These are phyloP conservation scores for Balakata baccata DNA, from an alignment of 345 rosid species.

Conservation along the genomic window DNA sequence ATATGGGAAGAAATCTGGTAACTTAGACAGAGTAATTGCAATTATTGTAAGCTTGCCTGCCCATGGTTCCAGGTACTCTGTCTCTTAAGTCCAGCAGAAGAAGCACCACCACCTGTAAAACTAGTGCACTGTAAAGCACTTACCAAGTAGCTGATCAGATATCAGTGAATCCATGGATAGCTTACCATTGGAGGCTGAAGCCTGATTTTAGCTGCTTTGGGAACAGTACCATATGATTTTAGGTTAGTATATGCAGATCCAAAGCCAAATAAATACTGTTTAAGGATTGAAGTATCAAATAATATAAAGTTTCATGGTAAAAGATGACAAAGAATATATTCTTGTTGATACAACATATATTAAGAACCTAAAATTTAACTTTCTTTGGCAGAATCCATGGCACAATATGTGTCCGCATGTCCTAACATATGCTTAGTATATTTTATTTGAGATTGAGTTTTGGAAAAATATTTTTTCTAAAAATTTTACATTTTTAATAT, in stretches of 20 bases:
- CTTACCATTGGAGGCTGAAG: slow-evolving; percentile 26
- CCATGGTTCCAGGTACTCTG: slow-evolving; percentile 83
- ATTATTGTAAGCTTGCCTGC: slow-evolving; percentile 37
- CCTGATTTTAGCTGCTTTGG: slow-evolving; percentile 25
- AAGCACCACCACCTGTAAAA: slow-evolving; percentile 44
- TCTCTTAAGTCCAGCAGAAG: slow-evolving; percentile 27
- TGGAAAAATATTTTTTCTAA: too few relatives aligned
- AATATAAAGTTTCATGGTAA: background rate
- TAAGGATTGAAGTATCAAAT: background rate
- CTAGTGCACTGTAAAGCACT: slow-evolving; percentile 7
- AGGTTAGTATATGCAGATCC: slow-evolving; percentile 42
- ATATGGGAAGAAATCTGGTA: background rate
- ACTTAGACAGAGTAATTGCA: background rate
- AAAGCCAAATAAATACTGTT: slow-evolving; percentile 54
- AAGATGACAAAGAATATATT: slow-evolving; percentile 10
- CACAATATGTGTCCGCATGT: background rate
- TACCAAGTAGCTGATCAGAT: slow-evolving; percentile 5
- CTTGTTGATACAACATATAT: background rate
- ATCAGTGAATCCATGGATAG: background rate
- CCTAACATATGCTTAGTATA: too few relatives aligned
- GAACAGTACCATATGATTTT: slow-evolving; percentile 41
- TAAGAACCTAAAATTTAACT: background rate
- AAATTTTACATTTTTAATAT: too few relatives aligned
- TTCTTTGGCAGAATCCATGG: background rate
- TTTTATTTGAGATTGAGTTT: too few relatives aligned